Evolutionary conservation across 768 basidiomycete species (phyloP), one percentile per base, ranked within the genome.

Genomic region (Chalciporus chontae): DNA sequence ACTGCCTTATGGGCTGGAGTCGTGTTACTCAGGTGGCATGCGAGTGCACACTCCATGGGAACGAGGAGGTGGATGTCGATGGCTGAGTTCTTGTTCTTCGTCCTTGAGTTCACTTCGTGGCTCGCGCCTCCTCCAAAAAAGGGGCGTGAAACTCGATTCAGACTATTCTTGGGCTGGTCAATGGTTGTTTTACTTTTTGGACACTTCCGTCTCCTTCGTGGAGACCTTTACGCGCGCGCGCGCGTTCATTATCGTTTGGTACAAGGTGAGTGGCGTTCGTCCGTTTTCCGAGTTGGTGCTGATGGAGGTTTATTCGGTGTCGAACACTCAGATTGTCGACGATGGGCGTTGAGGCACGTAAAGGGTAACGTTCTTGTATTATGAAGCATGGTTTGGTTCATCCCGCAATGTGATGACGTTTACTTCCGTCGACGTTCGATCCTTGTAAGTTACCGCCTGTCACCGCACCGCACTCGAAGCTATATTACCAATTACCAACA

Each of bases 51-150:
- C 55, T 50, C 55, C 11, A 32, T 59, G 64, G 59, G 48, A 45
- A 63, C 21, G 62, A 60, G 55, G 54, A 48, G 50, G 48, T 42
- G 62, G 34, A n/a, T n/a, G n/a, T n/a, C 18, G 0, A 26, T 26
- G 4, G 4, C 45, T 36, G 41, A n/a, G 3, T 6, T 5, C n/a
- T n/a, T n/a, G n/a, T n/a, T n/a, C 10, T 42, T 58, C 53, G 62
- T 51, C 45, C 59, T 65, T 65, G 38, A 67, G 65, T 67, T 48
- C 60, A 21, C 21, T 21, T 21, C 21, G 21, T 21, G 21, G 21
- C 21, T 21, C 21, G 21, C 21, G 21, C 21, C 21, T 21, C 21
- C 21, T 21, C 21, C 21, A 4, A 21, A 21, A 21, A 21, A 4
- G 21, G 21, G 21, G 21, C 21, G 21, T 21, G 21, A 21, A 21